A percentile compares a stretch with the other conserved stretches of the same genome.
phyloP scores from a whole-genome alignment of 2,329 filamentous ascomycete genomes.

The Fusarium sp. region DNA sequence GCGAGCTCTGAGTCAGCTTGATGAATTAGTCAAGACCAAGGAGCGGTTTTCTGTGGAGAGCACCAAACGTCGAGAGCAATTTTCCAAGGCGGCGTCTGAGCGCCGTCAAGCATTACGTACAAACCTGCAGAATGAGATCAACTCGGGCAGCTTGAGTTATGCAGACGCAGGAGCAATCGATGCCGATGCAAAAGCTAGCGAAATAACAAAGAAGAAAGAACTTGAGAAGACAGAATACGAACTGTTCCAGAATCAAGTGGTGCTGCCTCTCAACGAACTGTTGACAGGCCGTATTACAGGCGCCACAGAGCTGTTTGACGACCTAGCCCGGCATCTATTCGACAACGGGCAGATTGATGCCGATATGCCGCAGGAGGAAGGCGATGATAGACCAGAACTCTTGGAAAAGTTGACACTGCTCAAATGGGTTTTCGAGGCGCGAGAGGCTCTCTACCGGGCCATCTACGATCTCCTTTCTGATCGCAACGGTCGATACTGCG shows the following conservation, averaged over 20 bases:
- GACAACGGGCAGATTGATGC: slow-evolving; percentile 72
- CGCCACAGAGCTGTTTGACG: slow-evolving; percentile 81
- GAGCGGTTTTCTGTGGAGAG: slow-evolving; percentile 67
- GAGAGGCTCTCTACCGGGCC: slow-evolving; percentile 87
- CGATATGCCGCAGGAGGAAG: slow-evolving; percentile 91
- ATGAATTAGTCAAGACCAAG: slow-evolving; percentile 77
- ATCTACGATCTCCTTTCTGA: slow-evolving; percentile 87
- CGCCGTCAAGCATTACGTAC: slow-evolving; percentile 73
- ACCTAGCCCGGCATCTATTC: slow-evolving; percentile 77
- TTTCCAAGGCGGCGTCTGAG: slow-evolving; percentile 60
- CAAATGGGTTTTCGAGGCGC: slow-evolving; percentile 96
- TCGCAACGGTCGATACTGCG: slow-evolving; percentile 86
- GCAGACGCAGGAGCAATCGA: slow-evolving; percentile 86
- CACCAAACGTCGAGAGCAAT: slow-evolving; percentile 68
- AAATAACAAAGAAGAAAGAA: slow-evolving; percentile 77
- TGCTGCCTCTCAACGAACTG: slow-evolving; percentile 85
- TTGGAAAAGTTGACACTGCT: slow-evolving; percentile 93
- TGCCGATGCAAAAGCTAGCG: slow-evolving; percentile 76
- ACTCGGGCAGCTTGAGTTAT: slow-evolving; percentile 81
- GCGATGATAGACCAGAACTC: slow-evolving; percentile 92
- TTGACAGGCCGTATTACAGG: slow-evolving; percentile 79
- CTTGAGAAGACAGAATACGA: slow-evolving; percentile 84
- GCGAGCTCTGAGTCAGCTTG: slow-evolving; percentile 77
- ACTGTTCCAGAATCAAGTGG: slow-evolving; percentile 81
- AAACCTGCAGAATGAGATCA: slow-evolving; percentile 83